A percentile compares a stretch with the other conserved stretches of the same genome.
Evolutionary conservation across 2,329 filamentous ascomycete genomes (phyloP).

Genomic region (Dothistroma pini): DNA sequence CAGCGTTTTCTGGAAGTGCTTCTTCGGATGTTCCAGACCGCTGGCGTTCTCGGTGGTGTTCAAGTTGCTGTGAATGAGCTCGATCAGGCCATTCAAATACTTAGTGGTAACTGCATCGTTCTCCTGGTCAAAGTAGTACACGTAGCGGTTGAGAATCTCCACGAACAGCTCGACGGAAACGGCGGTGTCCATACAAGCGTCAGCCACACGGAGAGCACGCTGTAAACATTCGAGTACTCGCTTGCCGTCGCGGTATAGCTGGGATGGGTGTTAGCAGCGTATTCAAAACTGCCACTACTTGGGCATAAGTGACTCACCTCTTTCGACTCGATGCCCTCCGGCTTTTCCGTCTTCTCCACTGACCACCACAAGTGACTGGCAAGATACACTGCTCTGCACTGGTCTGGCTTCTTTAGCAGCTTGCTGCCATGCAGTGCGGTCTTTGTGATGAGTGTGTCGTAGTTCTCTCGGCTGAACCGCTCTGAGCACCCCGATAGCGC

Average conservation of each 20-base stretch:
- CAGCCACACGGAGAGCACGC: conserved; percentile 88
- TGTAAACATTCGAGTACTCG: conserved; percentile 94
- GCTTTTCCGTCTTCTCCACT: conserved; percentile 74
- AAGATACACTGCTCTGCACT: conserved; percentile 93
- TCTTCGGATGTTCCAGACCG: conserved; percentile 81
- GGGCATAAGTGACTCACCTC: conserved; percentile 22
- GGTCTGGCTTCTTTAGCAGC: conserved; percentile 93
- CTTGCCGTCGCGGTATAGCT: conserved; percentile 97
- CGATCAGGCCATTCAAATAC: conserved; percentile 95
- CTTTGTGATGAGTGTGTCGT: conserved; percentile 97
- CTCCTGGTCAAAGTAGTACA: conserved; percentile 99
- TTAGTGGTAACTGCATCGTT: conserved; percentile 98
- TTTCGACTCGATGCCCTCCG: conserved; percentile 25
- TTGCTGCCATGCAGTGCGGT: conserved; percentile 96
- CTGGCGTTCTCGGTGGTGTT: conserved; percentile 79
- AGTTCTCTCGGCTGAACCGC: conserved; percentile 88
- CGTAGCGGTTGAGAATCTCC: conserved; percentile 95
- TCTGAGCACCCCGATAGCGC: conserved; percentile 83
- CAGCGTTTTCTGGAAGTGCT: conserved; percentile 90
- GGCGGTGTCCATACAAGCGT: conserved; percentile 98
- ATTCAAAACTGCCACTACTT: too few relatives aligned
- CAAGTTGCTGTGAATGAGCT: conserved; percentile 95
- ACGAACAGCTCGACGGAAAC: conserved; percentile 98
- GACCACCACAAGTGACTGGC: conserved; percentile 99
- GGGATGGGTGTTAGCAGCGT: conserved; percentile 13